Conservation (phyloP, 768 basidiomycete genomes). For the Tulasnella sp. region DNA sequence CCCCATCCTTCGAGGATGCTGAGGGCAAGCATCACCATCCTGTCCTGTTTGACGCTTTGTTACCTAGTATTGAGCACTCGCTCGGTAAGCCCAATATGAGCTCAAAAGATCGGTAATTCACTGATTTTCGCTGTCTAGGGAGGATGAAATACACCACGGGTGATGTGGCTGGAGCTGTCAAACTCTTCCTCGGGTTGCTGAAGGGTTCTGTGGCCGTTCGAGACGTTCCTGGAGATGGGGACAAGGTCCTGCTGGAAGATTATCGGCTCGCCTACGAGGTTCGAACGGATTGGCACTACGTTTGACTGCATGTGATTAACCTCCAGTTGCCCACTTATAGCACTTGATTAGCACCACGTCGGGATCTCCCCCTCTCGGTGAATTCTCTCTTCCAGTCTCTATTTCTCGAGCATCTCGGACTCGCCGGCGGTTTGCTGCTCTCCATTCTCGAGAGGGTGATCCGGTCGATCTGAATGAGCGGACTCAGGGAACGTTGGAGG, state of each 20-base stretch:
- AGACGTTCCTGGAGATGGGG: conserved; percentile 36
- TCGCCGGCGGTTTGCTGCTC: conserved; percentile 53
- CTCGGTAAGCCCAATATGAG: conserved; percentile 49
- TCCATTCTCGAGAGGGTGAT: conserved; percentile 41
- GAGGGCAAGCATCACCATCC: conserved; percentile 48
- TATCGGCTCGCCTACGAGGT: conserved; percentile 83
- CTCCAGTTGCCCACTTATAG: conserved; percentile 40
- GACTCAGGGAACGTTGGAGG: conserved; percentile 47
- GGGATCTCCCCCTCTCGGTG: conserved; percentile 39
- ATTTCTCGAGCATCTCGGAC: conserved; percentile 61
- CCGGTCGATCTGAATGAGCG: conserved; percentile 32
- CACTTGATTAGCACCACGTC: conserved; percentile 62
- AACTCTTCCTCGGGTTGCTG: conserved; percentile 71
- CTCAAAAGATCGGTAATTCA: conserved; percentile 16
- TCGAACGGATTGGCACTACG: conserved; percentile 30
- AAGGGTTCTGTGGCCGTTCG: conserved; percentile 40
- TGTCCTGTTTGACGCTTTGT: conserved; percentile 56
- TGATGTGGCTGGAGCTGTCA: conserved; percentile 68
- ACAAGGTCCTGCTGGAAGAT: conserved; percentile 78
- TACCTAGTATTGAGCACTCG: conserved; percentile 73
- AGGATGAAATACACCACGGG: conserved; percentile 89
- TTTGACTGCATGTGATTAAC: neutral
- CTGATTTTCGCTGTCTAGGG: conserved; percentile 44
- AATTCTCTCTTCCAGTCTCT: conserved; percentile 59
- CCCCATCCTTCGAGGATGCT: conserved; percentile 77